Evolutionary conservation across 768 basidiomycete species (phyloP).

Genomic region (Asterophora lycoperdoides): DNA sequence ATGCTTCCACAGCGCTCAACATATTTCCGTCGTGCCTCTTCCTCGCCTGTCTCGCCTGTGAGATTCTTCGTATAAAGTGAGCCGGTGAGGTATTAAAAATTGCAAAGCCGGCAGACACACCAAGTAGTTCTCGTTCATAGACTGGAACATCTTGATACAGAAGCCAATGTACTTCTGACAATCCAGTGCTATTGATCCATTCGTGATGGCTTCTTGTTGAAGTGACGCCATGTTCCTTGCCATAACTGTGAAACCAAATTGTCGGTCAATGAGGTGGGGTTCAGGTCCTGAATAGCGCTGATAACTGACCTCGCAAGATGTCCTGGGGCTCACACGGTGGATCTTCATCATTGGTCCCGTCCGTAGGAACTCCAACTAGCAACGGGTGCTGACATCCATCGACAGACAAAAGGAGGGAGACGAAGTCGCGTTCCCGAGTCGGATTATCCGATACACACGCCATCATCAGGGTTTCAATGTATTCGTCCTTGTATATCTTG

Average conservation of each 20-base stretch:
- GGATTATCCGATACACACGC: slow-evolving; percentile 43
- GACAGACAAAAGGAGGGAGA: slow-evolving; percentile 49
- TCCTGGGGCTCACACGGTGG: slow-evolving; percentile 14
- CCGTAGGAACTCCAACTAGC: slow-evolving; percentile 4
- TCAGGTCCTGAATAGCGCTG: neutral
- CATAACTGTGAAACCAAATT: slow-evolving; percentile 37
- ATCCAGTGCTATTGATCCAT: slow-evolving; percentile 19
- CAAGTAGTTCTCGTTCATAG: slow-evolving; percentile 45
- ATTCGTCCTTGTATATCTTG: slow-evolving; percentile 47
- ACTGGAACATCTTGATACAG: slow-evolving; percentile 43
- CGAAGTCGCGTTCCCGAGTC: slow-evolving; percentile 57
- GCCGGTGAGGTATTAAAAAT: neutral
- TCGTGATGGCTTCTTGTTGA: slow-evolving; percentile 20
- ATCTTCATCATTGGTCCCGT: neutral
- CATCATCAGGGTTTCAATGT: slow-evolving; percentile 50
- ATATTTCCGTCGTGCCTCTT: slow-evolving; percentile 22
- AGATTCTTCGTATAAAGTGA: slow-evolving; percentile 17
- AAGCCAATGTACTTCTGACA: slow-evolving; percentile 38
- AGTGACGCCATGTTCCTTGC: slow-evolving; percentile 42
- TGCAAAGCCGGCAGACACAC: slow-evolving; percentile 26
- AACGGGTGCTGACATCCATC: slow-evolving; percentile 27
- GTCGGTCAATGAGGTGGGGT: neutral
- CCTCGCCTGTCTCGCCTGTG: slow-evolving; percentile 1
- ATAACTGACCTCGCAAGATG: slow-evolving; percentile 12
- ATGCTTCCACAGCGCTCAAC: slow-evolving; percentile 31